Percentiles rank a stretch among this genome's conserved stretches.
phyloP scores from a whole-genome alignment of 2,329 filamentous ascomycete species.

The Aspergillus thermomutatus region DNA sequence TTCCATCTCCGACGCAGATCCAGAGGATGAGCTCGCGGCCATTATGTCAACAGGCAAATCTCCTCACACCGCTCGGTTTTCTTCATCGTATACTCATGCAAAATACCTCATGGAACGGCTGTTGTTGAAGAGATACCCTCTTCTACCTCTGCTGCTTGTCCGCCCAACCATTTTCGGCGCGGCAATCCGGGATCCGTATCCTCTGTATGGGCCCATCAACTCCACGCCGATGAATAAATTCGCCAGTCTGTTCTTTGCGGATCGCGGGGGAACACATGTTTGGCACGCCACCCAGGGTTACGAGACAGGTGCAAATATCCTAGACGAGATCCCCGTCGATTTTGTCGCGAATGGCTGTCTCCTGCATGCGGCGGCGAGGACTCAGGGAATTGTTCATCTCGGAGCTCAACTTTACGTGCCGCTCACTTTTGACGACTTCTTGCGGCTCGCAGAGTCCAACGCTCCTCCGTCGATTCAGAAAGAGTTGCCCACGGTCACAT shows the following conservation, averaged over 20 bases:
- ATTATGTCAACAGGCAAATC: constrained; percentile 17
- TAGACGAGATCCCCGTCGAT: constrained; percentile 33
- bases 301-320: constrained; percentile 25
- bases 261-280: constrained; percentile 23
- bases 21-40: constrained; percentile 25
- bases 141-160: constrained; percentile 26
- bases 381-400: constrained; percentile 27
- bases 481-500: constrained; percentile 24
- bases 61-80: constrained; percentile 19
- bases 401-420: constrained; percentile 28
- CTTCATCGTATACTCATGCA: constrained; percentile 29
- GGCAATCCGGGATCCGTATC: constrained; percentile 27
- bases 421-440: constrained; percentile 27
- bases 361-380: constrained; percentile 27
- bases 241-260: constrained; percentile 22
- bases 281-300: constrained; percentile 30
- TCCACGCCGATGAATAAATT: constrained; percentile 32
- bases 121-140: constrained; percentile 23
- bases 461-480: constrained; percentile 19
- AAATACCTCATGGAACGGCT: constrained; percentile 32
- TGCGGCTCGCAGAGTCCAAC: constrained; percentile 16
- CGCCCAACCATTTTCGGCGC: constrained; percentile 32
- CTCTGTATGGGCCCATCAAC: constrained; percentile 29
- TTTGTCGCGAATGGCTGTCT: constrained; percentile 32
- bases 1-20: constrained; percentile 19